These are phyloP conservation scores for Tricholoma sp. DNA, from an alignment of 768 basidiomycete species.

Conservation along the genomic window DNA sequence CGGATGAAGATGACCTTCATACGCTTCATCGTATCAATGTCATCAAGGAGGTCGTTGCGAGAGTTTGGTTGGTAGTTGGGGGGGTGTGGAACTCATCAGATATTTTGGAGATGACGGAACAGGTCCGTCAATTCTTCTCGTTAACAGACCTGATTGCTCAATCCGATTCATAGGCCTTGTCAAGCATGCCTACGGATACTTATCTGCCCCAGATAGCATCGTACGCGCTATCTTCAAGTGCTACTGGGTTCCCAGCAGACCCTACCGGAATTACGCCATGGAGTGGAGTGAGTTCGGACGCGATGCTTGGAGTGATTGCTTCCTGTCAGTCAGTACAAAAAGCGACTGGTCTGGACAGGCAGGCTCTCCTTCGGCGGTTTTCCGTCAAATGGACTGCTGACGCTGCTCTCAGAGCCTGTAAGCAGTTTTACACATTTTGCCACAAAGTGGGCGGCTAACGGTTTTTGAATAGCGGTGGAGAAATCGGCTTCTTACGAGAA, in stretches of 20 bases:
- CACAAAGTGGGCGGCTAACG: constrained; percentile 1
- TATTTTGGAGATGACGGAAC: constrained; percentile 48
- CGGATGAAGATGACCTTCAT: constrained; percentile 34
- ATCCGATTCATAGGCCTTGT: constrained; percentile 37
- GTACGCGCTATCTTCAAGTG: constrained; percentile 40
- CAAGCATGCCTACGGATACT: constrained; percentile 28
- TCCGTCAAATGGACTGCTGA: constrained; percentile 69
- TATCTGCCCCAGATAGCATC: constrained; percentile 36
- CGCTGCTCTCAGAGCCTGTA: constrained; percentile 71
- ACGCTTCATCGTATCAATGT: constrained; percentile 40
- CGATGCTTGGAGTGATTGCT: constrained; percentile 52
- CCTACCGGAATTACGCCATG: constrained; percentile 22
- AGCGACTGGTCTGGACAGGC: constrained; percentile 58
- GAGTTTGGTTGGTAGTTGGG: constrained; percentile 66
- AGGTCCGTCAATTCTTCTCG: constrained; percentile 34
- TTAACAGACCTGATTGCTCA: constrained; percentile 7
- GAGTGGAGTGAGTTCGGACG: constrained; percentile 46
- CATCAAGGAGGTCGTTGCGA: constrained; percentile 59
- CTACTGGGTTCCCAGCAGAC: constrained; percentile 34
- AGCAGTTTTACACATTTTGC: constrained; percentile 21
- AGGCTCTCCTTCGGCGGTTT: constrained; percentile 49
- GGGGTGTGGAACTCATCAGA: constrained; percentile 62
- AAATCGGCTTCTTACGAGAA: constrained; percentile 47
- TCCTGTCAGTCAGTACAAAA: constrained; percentile 51
- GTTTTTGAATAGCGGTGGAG: constrained; percentile 44